Evolutionary conservation across 2,329 filamentous ascomycete genomes (phyloP).

Genomic region (Botryotinia calthae): DNA sequence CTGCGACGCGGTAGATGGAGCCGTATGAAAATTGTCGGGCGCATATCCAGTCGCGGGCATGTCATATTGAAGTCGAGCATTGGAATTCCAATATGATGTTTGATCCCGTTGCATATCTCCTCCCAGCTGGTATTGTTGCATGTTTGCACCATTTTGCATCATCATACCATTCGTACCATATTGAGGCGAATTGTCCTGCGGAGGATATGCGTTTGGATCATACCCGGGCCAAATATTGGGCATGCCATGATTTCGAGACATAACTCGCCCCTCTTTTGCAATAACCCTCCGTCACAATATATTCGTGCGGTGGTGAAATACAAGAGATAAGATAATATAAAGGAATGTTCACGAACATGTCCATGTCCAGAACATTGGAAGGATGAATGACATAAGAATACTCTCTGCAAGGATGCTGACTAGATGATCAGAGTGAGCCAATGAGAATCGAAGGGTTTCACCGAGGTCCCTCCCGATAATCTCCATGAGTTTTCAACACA

Average conservation of each 20-base stretch:
- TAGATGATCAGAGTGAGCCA: not conserved
- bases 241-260: slow-evolving; percentile 21
- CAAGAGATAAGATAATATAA: slow-evolving; percentile 1
- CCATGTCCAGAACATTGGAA: not conserved
- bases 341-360: not conserved
- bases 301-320: not conserved
- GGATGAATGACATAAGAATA: slow-evolving; percentile 14
- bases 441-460: not conserved
- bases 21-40: slow-evolving; percentile 12
- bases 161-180: slow-evolving; percentile 16
- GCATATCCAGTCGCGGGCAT: slow-evolving; percentile 16
- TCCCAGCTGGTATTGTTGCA: slow-evolving; percentile 17
- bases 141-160: slow-evolving; percentile 15
- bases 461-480: not conserved
- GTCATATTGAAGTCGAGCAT: slow-evolving; percentile 13
- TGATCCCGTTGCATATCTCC: slow-evolving; percentile 13
- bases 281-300: not conserved
- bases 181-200: slow-evolving; percentile 17
- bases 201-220: slow-evolving; percentile 20
- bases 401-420: not conserved
- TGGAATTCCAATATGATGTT: slow-evolving; percentile 15
- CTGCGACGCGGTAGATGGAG: slow-evolving; percentile 17
- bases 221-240: slow-evolving; percentile 17
- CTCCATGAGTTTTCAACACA: not conserved
- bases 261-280: slow-evolving; percentile 12